These are phyloP conservation scores for Penicillium taxi DNA, from an alignment of 495 filamentous ascomycete species.

Conservation along the genomic window DNA sequence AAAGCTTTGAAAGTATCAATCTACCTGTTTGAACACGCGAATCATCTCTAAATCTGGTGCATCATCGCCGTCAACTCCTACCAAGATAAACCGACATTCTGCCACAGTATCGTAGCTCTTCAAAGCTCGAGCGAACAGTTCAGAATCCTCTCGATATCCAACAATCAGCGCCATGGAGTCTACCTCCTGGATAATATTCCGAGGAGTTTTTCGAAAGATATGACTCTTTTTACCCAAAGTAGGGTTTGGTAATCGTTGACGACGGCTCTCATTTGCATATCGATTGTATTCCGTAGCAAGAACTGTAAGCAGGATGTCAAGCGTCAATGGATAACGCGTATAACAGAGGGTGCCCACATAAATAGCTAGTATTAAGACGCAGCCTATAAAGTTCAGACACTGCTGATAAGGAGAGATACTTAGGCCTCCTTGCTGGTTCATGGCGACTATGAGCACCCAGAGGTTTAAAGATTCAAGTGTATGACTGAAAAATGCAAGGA, in stretches of 20 bases:
- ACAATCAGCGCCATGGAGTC: conserved; percentile 26
- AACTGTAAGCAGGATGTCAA: conserved; percentile 21
- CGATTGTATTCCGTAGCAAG: conserved; percentile 21
- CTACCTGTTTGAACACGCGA: conserved; percentile 17
- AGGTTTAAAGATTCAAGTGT: conserved; percentile 9
- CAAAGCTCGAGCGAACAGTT: conserved; percentile 21
- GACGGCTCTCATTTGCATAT: conserved; percentile 15
- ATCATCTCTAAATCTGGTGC: conserved; percentile 28
- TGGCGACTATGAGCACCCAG: conserved; percentile 10
- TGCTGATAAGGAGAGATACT: conserved; percentile 18
- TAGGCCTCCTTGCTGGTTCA: conserved; percentile 14
- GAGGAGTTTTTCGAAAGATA: conserved; percentile 12
- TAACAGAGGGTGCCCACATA: conserved; percentile 15
- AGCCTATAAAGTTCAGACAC: conserved; percentile 20
- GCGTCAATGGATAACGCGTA: conserved; percentile 16
- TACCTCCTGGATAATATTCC: neutral
- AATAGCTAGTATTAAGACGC: conserved; percentile 16
- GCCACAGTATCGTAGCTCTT: conserved; percentile 21
- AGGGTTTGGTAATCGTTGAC: conserved; percentile 6
- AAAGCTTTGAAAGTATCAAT: neutral
- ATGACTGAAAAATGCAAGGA: conserved; percentile 10
- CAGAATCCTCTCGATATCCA: conserved; percentile 28
- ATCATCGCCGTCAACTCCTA: conserved; percentile 25
- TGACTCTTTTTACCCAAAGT: too few species aligned
- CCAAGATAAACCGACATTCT: conserved; percentile 22